Evolutionary conservation across 768 basidiomycete species (phyloP).

Genomic region (Boletales sp.): DNA sequence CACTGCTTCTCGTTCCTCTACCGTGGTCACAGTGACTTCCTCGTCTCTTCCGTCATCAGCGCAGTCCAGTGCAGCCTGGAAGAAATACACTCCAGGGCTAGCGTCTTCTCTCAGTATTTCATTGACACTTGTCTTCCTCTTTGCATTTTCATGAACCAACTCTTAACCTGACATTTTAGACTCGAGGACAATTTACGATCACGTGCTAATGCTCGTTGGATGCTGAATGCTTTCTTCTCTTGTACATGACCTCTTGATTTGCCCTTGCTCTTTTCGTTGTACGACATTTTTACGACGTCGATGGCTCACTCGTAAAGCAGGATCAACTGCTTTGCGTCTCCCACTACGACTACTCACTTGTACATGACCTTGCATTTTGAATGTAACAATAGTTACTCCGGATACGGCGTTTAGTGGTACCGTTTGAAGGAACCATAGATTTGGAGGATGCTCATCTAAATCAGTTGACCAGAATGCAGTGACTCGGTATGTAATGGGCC

Average conservation of each 20-base stretch:
- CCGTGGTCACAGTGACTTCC: conserved; percentile 4
- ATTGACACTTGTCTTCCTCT: conserved; percentile 12
- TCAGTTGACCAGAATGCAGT: too few relatives aligned
- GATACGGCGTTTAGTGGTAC: too few relatives aligned
- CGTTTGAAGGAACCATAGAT: too few relatives aligned
- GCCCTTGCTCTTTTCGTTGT: conserved; percentile 5
- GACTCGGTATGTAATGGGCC: too few relatives aligned
- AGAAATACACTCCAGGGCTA: conserved; percentile 15
- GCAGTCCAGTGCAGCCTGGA: conserved; percentile 24
- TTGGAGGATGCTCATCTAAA: too few relatives aligned
- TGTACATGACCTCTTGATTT: conserved; percentile 14
- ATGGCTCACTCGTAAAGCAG: conserved; percentile 10
- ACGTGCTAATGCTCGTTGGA: conserved; percentile 7
- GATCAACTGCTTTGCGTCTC: conserved; percentile 8
- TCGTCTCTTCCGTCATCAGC: conserved; percentile 9
- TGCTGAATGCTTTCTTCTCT: conserved; percentile 9
- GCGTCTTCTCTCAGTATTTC: conserved; percentile 14
- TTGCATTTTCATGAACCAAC: conserved; percentile 17
- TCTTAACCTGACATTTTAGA: conserved; percentile 9
- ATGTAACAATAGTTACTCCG: conserved; percentile 14
- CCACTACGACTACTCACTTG: conserved; percentile 16
- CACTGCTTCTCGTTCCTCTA: neutral
- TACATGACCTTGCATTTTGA: conserved; percentile 22
- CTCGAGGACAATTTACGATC: conserved; percentile 7
- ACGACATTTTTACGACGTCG: conserved; percentile 15